phyloP scores from a whole-genome alignment of 1,139 yeast genomes.

The Yamadazyma epiphylla region DNA sequence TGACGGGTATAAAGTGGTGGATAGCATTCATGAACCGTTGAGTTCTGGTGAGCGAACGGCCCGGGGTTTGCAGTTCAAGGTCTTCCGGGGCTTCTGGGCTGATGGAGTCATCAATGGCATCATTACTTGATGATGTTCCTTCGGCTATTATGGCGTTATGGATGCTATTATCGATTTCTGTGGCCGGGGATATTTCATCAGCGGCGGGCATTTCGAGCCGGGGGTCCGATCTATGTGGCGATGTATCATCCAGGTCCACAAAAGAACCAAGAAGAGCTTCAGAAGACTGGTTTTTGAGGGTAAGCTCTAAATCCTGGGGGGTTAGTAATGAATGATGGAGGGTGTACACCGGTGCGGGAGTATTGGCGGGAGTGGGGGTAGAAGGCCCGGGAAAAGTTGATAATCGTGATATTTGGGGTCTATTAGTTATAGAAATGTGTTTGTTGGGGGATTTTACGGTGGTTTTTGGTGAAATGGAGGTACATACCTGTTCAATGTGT shows the following conservation, averaged over 20 bases:
- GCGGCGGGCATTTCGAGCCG: too few relatives aligned
- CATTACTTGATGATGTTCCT: conserved; percentile 2
- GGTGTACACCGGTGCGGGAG: too few relatives aligned
- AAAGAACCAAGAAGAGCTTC: conserved; percentile 11
- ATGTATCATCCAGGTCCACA: too few relatives aligned
- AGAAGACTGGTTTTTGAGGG: conserved; percentile 3
- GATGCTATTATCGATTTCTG: conserved; percentile 13
- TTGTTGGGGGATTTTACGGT: too few relatives aligned
- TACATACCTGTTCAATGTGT: too few relatives aligned
- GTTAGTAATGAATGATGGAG: too few relatives aligned
- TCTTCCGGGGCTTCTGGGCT: conserved; percentile 4
- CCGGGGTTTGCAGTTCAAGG: conserved; percentile 18
- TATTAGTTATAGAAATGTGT: too few relatives aligned
- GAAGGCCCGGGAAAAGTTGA: too few relatives aligned
- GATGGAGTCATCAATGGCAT: neutral
- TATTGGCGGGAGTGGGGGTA: too few relatives aligned
- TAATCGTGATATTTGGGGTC: too few relatives aligned
- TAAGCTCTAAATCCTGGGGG: neutral
- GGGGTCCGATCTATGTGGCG: too few relatives aligned
- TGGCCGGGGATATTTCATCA: conserved; percentile 5
- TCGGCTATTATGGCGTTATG: conserved; percentile 12
- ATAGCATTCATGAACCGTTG: conserved; percentile 32
- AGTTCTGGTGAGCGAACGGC: conserved; percentile 18
- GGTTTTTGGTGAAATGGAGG: too few relatives aligned
- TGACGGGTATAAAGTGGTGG: conserved; percentile 34